Base-by-base conservation (phyloP, 345 rosid genomes). In the Triadica sebifera region DNA sequence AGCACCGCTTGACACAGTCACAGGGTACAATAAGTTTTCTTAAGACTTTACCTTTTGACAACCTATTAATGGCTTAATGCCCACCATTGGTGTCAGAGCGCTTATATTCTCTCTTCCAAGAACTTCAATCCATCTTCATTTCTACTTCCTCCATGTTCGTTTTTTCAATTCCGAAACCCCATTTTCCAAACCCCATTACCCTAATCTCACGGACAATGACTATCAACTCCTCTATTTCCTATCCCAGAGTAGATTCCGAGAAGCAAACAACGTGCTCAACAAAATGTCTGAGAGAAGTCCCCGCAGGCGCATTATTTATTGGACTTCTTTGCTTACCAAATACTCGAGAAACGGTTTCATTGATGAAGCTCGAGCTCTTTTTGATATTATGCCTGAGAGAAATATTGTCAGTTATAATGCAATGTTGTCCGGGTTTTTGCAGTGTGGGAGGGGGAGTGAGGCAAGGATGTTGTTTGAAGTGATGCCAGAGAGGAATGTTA, bases 401-500 rank as follows among this genome's bases (percentile, higher is more conserved):
- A 89, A 85, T 58, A 73, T 82, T 41, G 91, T 87, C 11, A 89
- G 51, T 45, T 89, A 84, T 74, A 89, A 91, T 53, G 92, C 88
- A 25, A 86, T 89, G 91, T 69, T 90, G 66, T 81, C 90, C 0
- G 88, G 86, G 79, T 71, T 78, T 62, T 78, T 89, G 56, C 84
- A 71, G 72, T 37, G 84, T 37, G 80, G 86, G 78, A 84, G 83
- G 74, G 11, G 86, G 59, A 41, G 68, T 5, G 89, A 86, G 67
- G 91, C 91, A 15, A 74, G 76, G 56, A 53, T 20, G 2, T 80
- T 89, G 74, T 87, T 87, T 57, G 69, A 80, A 41, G 85, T 73
- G 71, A 89, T 90, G 86, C 91, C 87, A 0, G 77, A 85, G 71
- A 86, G 81, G 72, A 87, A 90, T 22, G 91, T 83, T n/a, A 89